These are phyloP conservation scores for Podospora appendiculata DNA, from an alignment of 495 filamentous ascomycete genomes.

Conservation along the genomic window DNA sequence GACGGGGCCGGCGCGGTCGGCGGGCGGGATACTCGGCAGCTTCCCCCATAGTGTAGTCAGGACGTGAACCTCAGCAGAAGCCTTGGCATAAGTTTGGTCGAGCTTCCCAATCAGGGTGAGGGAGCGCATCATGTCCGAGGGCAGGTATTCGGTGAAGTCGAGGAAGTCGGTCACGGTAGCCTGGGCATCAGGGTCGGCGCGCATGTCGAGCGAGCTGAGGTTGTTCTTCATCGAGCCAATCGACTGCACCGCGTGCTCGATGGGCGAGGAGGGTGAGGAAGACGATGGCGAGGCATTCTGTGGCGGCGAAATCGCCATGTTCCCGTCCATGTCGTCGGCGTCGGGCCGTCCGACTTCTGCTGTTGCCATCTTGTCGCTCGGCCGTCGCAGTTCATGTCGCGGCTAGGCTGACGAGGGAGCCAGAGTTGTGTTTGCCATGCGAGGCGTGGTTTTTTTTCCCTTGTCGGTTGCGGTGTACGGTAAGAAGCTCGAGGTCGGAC, in stretches of 20 bases:
- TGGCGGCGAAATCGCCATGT: slow-evolving; percentile 26
- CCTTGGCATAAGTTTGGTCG: slow-evolving; percentile 60
- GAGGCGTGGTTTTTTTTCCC: neutral
- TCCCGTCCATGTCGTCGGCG: slow-evolving; percentile 14
- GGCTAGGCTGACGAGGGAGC: neutral
- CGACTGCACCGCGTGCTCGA: slow-evolving; percentile 21
- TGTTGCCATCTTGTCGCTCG: slow-evolving; percentile 4
- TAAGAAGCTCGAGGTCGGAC: too few relatives aligned
- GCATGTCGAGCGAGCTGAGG: slow-evolving; percentile 27
- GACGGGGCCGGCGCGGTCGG: slow-evolving; percentile 36
- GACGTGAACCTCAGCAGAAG: slow-evolving; percentile 60
- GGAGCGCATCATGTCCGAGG: slow-evolving; percentile 84
- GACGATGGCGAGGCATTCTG: slow-evolving; percentile 16
- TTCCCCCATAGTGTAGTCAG: slow-evolving; percentile 67
- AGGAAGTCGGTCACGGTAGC: slow-evolving; percentile 91
- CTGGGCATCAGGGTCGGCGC: slow-evolving; percentile 83
- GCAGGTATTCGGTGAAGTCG: slow-evolving; percentile 94
- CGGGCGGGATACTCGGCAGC: slow-evolving; percentile 52
- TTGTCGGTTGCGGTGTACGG: too few relatives aligned
- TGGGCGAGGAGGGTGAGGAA: slow-evolving; percentile 1
- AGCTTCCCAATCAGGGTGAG: slow-evolving; percentile 81
- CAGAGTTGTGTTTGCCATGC: neutral
- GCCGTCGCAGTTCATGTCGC: neutral
- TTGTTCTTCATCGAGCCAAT: slow-evolving; percentile 18
- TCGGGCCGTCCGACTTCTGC: slow-evolving; percentile 13